Evolutionary conservation across 345 rosid species (phyloP), one percentile per base, ranked within the genome.

Genomic region (Eucalyptus polybractea): DNA sequence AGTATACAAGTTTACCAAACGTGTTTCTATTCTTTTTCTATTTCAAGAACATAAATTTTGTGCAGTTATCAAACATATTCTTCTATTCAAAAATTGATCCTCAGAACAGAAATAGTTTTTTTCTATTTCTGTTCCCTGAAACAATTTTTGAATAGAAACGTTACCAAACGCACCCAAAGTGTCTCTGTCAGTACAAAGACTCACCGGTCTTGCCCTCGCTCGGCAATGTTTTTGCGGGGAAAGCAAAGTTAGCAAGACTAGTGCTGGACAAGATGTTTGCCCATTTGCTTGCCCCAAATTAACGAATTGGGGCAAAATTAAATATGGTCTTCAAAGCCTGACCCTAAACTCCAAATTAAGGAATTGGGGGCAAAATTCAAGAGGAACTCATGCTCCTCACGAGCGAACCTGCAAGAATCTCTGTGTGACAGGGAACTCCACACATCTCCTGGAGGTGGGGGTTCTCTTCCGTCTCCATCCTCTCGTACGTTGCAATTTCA

Each of bases 141-240:
- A 47, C 13, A 10, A 47, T 47, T 47, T 47, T 47, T 0, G 0
- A 47, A 47, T 0, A 10, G 0, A 47, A 47, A 47, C 0, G 13
- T 47, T 47, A 10, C 2, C 2, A 47, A 47, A 47, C 12, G 0
- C 49, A 47, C 0, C 49, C 49, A 1, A 53, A 13, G 7, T 95
- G 96, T 90, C 93, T 95, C 56, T 94, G 96, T 93, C 83, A 88
- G 7, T 93, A 90, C 90, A 93, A 92, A 88, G 92, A 93, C 89
- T 95, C 96, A 13, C 87, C 72, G 13, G 21, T 93, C 31, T 89
- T 93, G 86, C 95, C 94, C 76, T 89, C 90, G 8, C 91, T 93
- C 25, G 94, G 54, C 13, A 47, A 47, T 47, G 13, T 47, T 47
- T 47, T 51, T 51, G 54, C 8, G 7, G 54, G 54, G 7, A 51